Evolutionary conservation across 1,284 basidiomycete genomes (phyloP), one percentile per base, ranked within the genome.

Genomic region (Waitea zeae): DNA sequence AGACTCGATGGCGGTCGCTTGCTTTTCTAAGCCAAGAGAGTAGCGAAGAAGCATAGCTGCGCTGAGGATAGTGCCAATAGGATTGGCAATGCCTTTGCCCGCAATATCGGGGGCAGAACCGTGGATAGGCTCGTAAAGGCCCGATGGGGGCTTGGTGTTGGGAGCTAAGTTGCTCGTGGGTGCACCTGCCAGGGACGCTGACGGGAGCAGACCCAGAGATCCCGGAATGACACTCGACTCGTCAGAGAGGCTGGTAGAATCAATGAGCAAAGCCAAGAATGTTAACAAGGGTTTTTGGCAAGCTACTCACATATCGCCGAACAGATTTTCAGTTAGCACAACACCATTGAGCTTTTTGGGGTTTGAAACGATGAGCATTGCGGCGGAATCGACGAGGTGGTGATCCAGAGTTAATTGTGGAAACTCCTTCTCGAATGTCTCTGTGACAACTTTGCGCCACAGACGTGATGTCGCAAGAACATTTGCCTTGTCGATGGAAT

Each of bases 401-500:
- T 99, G 93, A 51, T 90, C 80, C 35, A 92, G 57, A 46, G 70
- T 64, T 28, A 96, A 56, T 49, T 89, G 75, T 7, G 90, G 88
- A 57, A 82, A 95, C 54, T 96, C 90, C 26, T 68, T 68, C 39
- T 69, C 59, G 46, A 93, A 57, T 11, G 83, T 76, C 51, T 92
- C 84, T 2, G 70, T 80, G 36, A 93, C 89, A 19, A 86, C 81
- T 52, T 79, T 88, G 39, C 95, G 67, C 95, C 95, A 99, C 32
- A 99, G 62, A 33, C 95, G 67, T 28, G 87, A 93, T 47, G 79
- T 89, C 27, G 95, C 95, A 35, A 99, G 73, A 19, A 99, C 95
- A 54, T 99, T 99, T 38, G 95, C 95, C 61, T 99, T 99, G 67
- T 99, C 95, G 55, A 99, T 71, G 2, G 88, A 93, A 56, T 90